Evolutionary conservation across 2,329 filamentous ascomycete species (phyloP), one percentile per base, ranked within the genome.

Genomic region (Herpotrichia juniperi): DNA sequence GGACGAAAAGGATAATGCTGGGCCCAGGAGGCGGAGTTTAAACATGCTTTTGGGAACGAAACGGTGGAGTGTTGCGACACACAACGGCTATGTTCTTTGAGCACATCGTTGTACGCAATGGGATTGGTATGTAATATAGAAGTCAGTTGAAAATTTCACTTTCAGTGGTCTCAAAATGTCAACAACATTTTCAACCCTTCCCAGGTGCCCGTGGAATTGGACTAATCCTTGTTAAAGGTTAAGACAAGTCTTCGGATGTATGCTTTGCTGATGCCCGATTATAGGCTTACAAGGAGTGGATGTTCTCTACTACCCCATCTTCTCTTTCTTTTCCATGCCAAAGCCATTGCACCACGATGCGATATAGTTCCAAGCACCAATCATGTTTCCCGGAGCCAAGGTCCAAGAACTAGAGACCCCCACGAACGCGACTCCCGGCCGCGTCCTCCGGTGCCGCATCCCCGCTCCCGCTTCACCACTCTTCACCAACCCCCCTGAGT

Each of bases 1-100:
- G 39, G 48, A 58, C 28, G 24, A 54, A 16, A 59, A 65, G 17
- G 63, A 64, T 28, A 53, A 53, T 17, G 48, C 61, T 7, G 63
- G 22, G 40, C 24, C 17, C 16, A 12, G n/a, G 26, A 25, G 28
- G n/a, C 28, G 40, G 40, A 30, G 40, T 43, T 43, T 19, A 30
- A 43, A 43, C 16, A 19, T 43, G 40, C 25, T 43, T 43, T 43
- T 43, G 6, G 12, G 12, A 11, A 10, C 19, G 25, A 4, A n/a
- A n/a, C n/a, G n/a, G 24, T 7, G 30, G 17, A 43, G 11, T 14
- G 14, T 28, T 28, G 39, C 40, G 25, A n/a, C 19, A 28, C 9
- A 3, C 17, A 10, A 4, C 17, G 40, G 10, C 24, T 16, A 21
- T 40, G 4, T 25, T n/a, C 37, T 43, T 4, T 9, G 40, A 12